Conservation (phyloP, 2,329 filamentous ascomycete species). For the Chaetomium strumarium region DNA sequence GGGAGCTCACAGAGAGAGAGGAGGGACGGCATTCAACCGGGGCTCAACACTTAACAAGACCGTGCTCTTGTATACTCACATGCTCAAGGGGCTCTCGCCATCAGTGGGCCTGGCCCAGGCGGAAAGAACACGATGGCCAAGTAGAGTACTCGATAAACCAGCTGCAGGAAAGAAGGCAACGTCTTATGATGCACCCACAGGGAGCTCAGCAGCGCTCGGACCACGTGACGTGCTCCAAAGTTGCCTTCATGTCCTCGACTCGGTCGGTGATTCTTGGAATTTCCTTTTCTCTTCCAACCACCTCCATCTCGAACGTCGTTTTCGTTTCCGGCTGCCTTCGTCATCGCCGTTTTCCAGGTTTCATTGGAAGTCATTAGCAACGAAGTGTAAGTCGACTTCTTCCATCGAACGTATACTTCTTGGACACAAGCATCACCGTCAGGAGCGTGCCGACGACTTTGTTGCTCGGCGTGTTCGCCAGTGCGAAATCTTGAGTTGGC, state of each 20-base stretch:
- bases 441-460: not conserved
- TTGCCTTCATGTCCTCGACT: not conserved
- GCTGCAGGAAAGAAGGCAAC: not conserved
- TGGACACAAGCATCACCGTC: not conserved
- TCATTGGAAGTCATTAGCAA: not conserved
- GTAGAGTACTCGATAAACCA: not conserved
- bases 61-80: too few species aligned
- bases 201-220: not conserved
- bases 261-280: not conserved
- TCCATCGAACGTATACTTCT: not conserved
- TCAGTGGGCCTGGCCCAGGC: too few species aligned
- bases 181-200: not conserved
- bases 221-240: not conserved
- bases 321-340: not conserved
- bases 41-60: too few species aligned
- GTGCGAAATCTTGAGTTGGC: not conserved
- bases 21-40: too few species aligned
- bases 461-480: not conserved
- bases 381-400: slow-evolving; percentile 2
- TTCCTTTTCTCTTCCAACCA: not conserved
- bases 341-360: not conserved
- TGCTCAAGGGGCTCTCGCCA: too few species aligned
- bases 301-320: not conserved
- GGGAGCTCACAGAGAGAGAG: too few species aligned
- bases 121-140: too few species aligned